Evolutionary conservation across 257 asterid genomes (phyloP), one percentile per base, ranked within the genome.

Genomic region (Fraxinus americana): DNA sequence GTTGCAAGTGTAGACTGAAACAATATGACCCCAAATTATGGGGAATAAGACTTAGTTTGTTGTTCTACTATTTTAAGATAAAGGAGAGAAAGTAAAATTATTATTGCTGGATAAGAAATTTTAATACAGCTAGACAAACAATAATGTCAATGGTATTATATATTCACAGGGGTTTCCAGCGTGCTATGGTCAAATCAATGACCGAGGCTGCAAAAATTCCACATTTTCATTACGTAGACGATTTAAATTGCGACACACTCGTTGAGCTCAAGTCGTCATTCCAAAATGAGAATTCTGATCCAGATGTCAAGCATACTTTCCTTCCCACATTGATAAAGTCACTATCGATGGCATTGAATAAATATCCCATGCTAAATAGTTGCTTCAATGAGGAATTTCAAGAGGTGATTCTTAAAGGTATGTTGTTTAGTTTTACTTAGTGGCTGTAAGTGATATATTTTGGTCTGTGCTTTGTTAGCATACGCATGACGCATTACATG

Each of bases 171-270:
- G 98, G 98, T 72, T 95, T 86, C 83, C 97, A 91, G 78, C 99
- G 99, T 70, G 97, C 99, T 39, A 95, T 95, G 99, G 96, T 83
- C 50, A 95, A 91, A 74, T 89, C 96, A 9, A 95, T 95, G 98
- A 87, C 97, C 39, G 70, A 89, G 75, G 99, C 99, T 83, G 97
- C 92, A 1, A 91, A 89, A 85, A 85, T 95, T 83, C 99, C 99
- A 17, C 99, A 95, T 91, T 95, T 95, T 83, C 86, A 95, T 86
- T 95, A 87, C 32, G 93, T 95, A 35, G 99, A 95, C 80, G 99
- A 95, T 88, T 90, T 95, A 77, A 91, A 87, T 48, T 95, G 99
- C 19, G 78, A 88, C 23, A 88, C 97, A 57, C 91, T 95, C 39
- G 85, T 91, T 84, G 84, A 86, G 87, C 98, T 95, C 74, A 93